Base-by-base conservation (phyloP, 306 rosid species). In the Dalbergia cochinchinensis region DNA sequence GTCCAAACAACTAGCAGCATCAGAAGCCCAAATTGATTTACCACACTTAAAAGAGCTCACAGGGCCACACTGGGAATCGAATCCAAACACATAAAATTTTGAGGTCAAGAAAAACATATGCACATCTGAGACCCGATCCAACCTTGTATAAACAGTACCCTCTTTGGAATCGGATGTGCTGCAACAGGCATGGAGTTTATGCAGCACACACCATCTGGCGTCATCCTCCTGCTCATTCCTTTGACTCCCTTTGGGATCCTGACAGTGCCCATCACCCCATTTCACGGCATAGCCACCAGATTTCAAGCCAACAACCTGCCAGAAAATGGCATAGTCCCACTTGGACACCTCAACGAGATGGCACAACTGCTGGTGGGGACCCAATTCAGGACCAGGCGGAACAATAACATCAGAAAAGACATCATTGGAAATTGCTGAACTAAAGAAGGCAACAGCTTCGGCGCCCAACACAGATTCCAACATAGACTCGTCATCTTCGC, bases 271-370 rank as follows among this genome's bases (percentile, higher is more conserved):
- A 69, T 90, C 99, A 0, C 95, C 97, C 92, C 95, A 93, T 47
- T 78, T 79, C 80, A 95, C 79, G 67, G 92, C 88, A 82, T 86
- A 86, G 8, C 88, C 90, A 18, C 98, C 97, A 4, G 97, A 91
- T 77, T 93, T 95, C 88, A 83, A 84, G 71, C 82, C 86, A 11
- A 76, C 94, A 71, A 86, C 90, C 83, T 85, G 94, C 99, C 99
- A 95, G 79, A 90, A 92, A 78, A 95, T 76, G 12, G 87, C 94
- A 8, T 95, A 95, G 26, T 88, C 88, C 96, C 98, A 95, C 85
- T 79, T 83, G 16, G 97, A 90, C 20, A 75, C 88, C 64, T 90
- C 88, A 69, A 91, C 90, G 79, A 95, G 80, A 64, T 93, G 94
- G 74, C 77, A 78, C 44, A 95, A 68, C 65, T 90, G 88, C 54